Conservation (phyloP, 2,329 filamentous ascomycete species). For the Niveomyces coronatus region DNA sequence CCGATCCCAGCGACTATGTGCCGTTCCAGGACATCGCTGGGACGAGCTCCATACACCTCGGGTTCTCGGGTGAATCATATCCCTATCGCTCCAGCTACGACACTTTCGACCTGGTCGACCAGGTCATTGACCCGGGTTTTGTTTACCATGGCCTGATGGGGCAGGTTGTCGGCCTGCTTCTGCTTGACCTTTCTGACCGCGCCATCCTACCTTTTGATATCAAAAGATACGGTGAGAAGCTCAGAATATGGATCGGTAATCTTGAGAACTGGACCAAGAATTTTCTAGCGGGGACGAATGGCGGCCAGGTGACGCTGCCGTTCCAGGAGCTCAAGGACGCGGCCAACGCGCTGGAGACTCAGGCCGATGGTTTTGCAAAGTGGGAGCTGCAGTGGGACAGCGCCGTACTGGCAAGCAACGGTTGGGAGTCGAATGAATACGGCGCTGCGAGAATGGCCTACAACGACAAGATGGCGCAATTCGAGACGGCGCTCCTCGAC, state of each 20-base stretch:
- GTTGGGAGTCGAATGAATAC: slow-evolving; percentile 64
- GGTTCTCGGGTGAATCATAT: slow-evolving; percentile 56
- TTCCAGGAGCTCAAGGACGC: slow-evolving; percentile 40
- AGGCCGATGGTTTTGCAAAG: slow-evolving; percentile 49
- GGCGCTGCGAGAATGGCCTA: slow-evolving; percentile 60
- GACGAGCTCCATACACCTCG: slow-evolving; percentile 76
- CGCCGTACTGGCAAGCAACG: slow-evolving; percentile 57
- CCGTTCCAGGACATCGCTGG: slow-evolving; percentile 89
- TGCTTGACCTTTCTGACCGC: slow-evolving; percentile 74
- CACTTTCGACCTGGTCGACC: slow-evolving; percentile 76
- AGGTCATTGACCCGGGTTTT: slow-evolving; percentile 72
- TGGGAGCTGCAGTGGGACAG: slow-evolving; percentile 75
- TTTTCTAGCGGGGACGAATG: slow-evolving; percentile 34
- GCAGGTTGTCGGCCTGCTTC: slow-evolving; percentile 70
- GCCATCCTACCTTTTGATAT: slow-evolving; percentile 78
- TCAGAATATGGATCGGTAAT: slow-evolving; percentile 55
- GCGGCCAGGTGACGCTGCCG: slow-evolving; percentile 15
- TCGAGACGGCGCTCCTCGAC: slow-evolving; percentile 79
- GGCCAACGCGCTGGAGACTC: slow-evolving; percentile 43
- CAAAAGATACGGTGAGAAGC: slow-evolving; percentile 55
- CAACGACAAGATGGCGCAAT: slow-evolving; percentile 68
- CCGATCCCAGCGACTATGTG: slow-evolving; percentile 61
- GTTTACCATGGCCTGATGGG: slow-evolving; percentile 69
- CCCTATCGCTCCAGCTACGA: slow-evolving; percentile 84
- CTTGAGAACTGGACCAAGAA: slow-evolving; percentile 54